phyloP scores from a whole-genome alignment of 1,139 yeast genomes.

The Yamadazyma taylorii region DNA sequence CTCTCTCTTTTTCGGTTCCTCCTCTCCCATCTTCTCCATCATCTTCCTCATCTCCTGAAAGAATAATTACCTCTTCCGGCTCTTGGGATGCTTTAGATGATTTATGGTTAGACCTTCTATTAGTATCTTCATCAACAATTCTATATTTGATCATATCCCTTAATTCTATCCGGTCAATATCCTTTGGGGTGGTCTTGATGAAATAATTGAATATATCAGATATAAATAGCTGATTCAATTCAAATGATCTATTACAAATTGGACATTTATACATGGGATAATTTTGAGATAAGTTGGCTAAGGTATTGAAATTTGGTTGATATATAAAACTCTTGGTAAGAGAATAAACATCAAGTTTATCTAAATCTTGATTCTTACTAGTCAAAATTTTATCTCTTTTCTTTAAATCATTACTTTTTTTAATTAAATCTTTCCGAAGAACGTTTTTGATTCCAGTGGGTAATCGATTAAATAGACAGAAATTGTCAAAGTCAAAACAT shows the following conservation, averaged over 20 bases:
- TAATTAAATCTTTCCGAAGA: slow-evolving; percentile 29
- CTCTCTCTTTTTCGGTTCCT: slow-evolving; percentile 2
- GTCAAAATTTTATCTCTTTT: slow-evolving; percentile 14
- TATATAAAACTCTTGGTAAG: slow-evolving; percentile 14
- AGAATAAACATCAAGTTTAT: slow-evolving; percentile 5
- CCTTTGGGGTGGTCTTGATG: slow-evolving; percentile 38
- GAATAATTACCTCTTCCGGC: slow-evolving; percentile 27
- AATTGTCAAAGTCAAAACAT: slow-evolving; percentile 47
- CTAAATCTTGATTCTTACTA: slow-evolving; percentile 2
- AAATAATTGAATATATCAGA: slow-evolving; percentile 46
- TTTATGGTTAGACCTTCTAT: not conserved
- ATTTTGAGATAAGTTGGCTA: not conserved
- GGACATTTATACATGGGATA: slow-evolving; percentile 40
- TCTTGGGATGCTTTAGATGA: slow-evolving; percentile 9
- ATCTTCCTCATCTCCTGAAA: slow-evolving; percentile 30
- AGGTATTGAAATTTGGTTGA: slow-evolving; percentile 14
- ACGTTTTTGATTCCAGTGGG: slow-evolving; percentile 29
- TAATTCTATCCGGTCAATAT: slow-evolving; percentile 38
- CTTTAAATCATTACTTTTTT: slow-evolving; percentile 27
- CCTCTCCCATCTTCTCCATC: slow-evolving; percentile 9
- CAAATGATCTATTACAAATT: slow-evolving; percentile 38
- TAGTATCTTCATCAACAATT: slow-evolving; percentile 29
- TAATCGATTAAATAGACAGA: slow-evolving; percentile 40
- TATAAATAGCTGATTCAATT: slow-evolving; percentile 35
- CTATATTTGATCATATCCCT: slow-evolving; percentile 36